phyloP scores from a whole-genome alignment of 2,329 filamentous ascomycete genomes.

The Cladosporium oxysporum region DNA sequence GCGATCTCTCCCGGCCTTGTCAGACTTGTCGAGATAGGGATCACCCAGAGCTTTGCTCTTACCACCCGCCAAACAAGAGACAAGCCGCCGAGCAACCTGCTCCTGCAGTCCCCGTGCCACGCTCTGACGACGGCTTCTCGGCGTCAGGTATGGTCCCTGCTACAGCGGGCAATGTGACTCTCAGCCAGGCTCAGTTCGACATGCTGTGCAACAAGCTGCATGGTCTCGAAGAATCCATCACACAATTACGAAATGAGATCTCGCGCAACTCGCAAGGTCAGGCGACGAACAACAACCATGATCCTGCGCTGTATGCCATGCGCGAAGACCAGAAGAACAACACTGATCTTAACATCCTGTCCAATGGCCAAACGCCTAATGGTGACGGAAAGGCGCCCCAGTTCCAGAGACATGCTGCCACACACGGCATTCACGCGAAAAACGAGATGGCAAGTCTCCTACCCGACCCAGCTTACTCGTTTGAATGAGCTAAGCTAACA shows the following conservation, averaged over 20 bases:
- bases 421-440: constrained; percentile 61
- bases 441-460: constrained; percentile 46
- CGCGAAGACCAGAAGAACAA: not conserved
- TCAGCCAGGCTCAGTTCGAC: constrained; percentile 47
- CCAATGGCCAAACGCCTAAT: constrained; percentile 11
- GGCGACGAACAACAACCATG: not conserved
- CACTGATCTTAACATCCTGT: not conserved
- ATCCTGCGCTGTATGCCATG: not conserved
- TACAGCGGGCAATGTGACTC: constrained; percentile 29
- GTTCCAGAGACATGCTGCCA: constrained; percentile 41
- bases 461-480: not conserved
- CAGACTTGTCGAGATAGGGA: constrained; percentile 54
- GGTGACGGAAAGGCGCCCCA: constrained; percentile 17
- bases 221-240: constrained; percentile 49
- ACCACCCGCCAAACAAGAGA: constrained; percentile 41
- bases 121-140: constrained; percentile 8
- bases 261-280: constrained; percentile 23
- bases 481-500: constrained; percentile 10
- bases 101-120: constrained; percentile 21
- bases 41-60: constrained; percentile 52
- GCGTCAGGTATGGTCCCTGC: not conserved
- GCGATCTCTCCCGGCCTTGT: constrained; percentile 50
- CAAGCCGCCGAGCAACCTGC: constrained; percentile 31
- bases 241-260: constrained; percentile 43
- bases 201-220: constrained; percentile 51